Base-by-base conservation (phyloP, 2,329 filamentous ascomycete species). In the Sordariomycetes sp. region DNA sequence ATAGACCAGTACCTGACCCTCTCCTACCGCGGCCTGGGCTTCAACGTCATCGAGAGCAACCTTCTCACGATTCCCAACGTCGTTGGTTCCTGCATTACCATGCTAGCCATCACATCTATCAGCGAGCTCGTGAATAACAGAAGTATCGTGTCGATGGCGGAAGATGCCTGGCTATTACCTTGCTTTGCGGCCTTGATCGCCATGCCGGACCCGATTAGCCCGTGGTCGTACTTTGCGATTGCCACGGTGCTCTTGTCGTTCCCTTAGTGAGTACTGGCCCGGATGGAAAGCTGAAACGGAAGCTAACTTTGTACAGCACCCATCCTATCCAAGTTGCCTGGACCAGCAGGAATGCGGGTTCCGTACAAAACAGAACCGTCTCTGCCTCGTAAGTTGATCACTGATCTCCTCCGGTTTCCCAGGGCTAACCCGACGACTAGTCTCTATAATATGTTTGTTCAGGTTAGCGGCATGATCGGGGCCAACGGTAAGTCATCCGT, bases 301-400 rank as follows among this genome's bases (percentile, higher is more conserved):
- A 59, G 20, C 53, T 59, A 50, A 62, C 35, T 3, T 12, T 2
- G 25, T 3, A 8, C 28, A 69, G 68, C 58, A 67, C 68, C 6
- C 78, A 85, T 64, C 79, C 81, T 0, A 78, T 84, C n/a, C 72
- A 83, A 40, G 81, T 82, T 3, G 81, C 79, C 0, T 80, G 80
- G 71, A 80, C 76, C 3, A 81, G 77, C 34, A 72, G 80, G 55
- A 85, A 85, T 62, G 76, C 80, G 0, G 80, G 80, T 54, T 77
- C 76, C 14, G 81, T 84, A 2, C 74, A 81, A 52, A 83, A 81
- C 37, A 70, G 82, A 35, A 80, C 81, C 2, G 79, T 85, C 20
- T 71, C 70, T 58, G 69, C 69, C 7, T 67, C 67, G 71, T 71
- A 60, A 60, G 70, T 61, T 1, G 25, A 56, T 16, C 6, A 16